A percentile compares a stretch with the other conserved stretches of the same genome.
These are phyloP conservation scores for Apiospora aurea DNA, from an alignment of 2,329 filamentous ascomycete species.

Conservation along the genomic window DNA sequence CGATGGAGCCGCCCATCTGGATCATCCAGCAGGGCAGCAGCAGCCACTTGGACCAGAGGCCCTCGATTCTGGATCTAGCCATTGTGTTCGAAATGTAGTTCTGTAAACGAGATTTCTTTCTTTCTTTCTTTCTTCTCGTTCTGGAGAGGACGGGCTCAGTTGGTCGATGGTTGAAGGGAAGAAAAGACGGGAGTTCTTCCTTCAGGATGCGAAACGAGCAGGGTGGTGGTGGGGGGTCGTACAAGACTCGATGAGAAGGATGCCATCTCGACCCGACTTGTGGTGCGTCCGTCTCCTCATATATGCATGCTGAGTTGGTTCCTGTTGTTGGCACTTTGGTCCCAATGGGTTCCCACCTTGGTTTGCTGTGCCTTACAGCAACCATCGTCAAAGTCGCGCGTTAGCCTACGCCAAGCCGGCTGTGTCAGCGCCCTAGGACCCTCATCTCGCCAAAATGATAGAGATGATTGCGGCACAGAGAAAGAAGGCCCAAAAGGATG, in stretches of 20 bases:
- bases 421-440: not conserved
- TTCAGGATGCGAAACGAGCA: not conserved
- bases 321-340: not conserved
- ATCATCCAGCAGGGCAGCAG: slow-evolving; percentile 33
- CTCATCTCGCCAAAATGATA: not conserved
- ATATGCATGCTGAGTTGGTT: not conserved
- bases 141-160: not conserved
- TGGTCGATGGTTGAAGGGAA: not conserved
- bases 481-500: not conserved
- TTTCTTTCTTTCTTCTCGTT: not conserved
- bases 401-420: not conserved
- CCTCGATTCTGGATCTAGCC: slow-evolving; percentile 25
- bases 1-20: slow-evolving; percentile 27
- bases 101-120: not conserved
- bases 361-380: not conserved
- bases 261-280: not conserved
- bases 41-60: slow-evolving; percentile 33
- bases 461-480: not conserved
- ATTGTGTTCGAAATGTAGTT: not conserved
- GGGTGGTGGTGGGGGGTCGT: not conserved
- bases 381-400: not conserved
- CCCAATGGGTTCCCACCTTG: not conserved
- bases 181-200: not conserved
- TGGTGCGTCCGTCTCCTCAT: not conserved
- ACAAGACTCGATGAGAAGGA: not conserved